phyloP scores from a whole-genome alignment of 2,329 filamentous ascomycete genomes.

The Macroventuria anomochaeta region DNA sequence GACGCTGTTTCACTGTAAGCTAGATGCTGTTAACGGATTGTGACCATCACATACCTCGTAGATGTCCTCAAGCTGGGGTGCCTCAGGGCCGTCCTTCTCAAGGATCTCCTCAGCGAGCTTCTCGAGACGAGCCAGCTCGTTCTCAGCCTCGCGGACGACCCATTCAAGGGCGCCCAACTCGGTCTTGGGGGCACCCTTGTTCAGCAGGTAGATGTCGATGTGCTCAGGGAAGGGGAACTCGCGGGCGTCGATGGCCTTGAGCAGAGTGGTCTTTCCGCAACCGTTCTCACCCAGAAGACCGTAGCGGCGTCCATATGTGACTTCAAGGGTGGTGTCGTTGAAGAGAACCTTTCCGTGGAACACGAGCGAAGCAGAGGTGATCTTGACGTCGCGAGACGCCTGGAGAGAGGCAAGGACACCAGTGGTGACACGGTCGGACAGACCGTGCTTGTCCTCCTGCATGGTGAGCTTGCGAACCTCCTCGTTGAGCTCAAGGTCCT shows the following conservation, averaged over 20 bases:
- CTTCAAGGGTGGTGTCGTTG: slow-evolving; percentile 89
- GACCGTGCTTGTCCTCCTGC: slow-evolving; percentile 94
- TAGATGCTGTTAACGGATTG: background rate
- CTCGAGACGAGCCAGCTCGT: slow-evolving; percentile 89
- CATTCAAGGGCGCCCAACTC: slow-evolving; percentile 94
- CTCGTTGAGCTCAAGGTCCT: slow-evolving; percentile 68
- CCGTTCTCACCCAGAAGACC: slow-evolving; percentile 98
- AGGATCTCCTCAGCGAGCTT: slow-evolving; percentile 86
- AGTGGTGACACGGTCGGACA: slow-evolving; percentile 97
- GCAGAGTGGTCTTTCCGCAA: slow-evolving; percentile 96
- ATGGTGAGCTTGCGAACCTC: slow-evolving; percentile 88
- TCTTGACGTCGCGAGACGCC: slow-evolving; percentile 93
- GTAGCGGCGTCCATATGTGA: slow-evolving; percentile 91
- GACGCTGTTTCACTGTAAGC: slow-evolving; percentile 67
- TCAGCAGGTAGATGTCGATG: slow-evolving; percentile 97
- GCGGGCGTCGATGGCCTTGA: slow-evolving; percentile 91
- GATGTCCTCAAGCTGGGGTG: slow-evolving; percentile 86
- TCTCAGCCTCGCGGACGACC: slow-evolving; percentile 94
- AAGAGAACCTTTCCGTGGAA: slow-evolving; percentile 98
- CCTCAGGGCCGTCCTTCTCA: slow-evolving; percentile 91
- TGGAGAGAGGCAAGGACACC: slow-evolving; percentile 88
- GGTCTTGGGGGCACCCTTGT: slow-evolving; percentile 90
- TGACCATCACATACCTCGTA: slow-evolving; percentile 76
- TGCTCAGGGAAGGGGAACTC: slow-evolving; percentile 97
- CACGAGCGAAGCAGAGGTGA: slow-evolving; percentile 88